phyloP scores from a whole-genome alignment of 441 rosid species.

The Arabidopsis hybrid region DNA sequence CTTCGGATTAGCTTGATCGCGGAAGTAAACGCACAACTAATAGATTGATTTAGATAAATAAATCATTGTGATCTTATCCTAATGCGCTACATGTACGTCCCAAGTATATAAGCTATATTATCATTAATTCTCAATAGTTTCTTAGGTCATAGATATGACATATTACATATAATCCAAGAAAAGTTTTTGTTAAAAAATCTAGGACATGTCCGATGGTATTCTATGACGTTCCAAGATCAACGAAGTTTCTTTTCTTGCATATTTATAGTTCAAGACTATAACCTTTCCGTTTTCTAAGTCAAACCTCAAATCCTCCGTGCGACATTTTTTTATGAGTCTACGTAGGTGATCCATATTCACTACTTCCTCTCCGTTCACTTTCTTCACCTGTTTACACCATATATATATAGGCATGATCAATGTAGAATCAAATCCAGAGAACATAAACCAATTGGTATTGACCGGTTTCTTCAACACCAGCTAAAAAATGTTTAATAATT shows the following conservation, averaged over 20 bases:
- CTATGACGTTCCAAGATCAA: not conserved
- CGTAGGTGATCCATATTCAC: not conserved
- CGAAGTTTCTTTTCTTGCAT: not conserved
- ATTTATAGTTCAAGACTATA: not conserved
- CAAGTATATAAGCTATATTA: not conserved
- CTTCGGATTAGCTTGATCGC: not conserved
- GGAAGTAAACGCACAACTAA: not conserved
- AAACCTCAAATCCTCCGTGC: not conserved
- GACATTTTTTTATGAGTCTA: slow-evolving; percentile 2
- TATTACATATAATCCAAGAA: not conserved
- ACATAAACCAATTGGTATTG: slow-evolving; percentile 1
- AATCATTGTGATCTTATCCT: not conserved
- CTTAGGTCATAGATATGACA: not conserved
- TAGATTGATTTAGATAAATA: not conserved
- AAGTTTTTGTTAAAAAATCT: not conserved
- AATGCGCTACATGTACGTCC: not conserved
- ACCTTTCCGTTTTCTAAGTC: slow-evolving; percentile 2
- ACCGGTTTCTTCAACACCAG: slow-evolving; percentile 17
- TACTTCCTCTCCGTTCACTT: slow-evolving; percentile 20
- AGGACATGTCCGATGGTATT: slow-evolving; percentile 2
- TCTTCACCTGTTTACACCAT: slow-evolving; percentile 4
- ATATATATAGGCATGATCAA: not conserved
- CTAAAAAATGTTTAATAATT: slow-evolving; percentile 54
- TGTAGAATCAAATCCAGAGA: not conserved
- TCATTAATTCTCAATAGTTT: not conserved